Base-by-base conservation (phyloP, 2,329 filamentous ascomycete species). In the Arachnomyces sp. region DNA sequence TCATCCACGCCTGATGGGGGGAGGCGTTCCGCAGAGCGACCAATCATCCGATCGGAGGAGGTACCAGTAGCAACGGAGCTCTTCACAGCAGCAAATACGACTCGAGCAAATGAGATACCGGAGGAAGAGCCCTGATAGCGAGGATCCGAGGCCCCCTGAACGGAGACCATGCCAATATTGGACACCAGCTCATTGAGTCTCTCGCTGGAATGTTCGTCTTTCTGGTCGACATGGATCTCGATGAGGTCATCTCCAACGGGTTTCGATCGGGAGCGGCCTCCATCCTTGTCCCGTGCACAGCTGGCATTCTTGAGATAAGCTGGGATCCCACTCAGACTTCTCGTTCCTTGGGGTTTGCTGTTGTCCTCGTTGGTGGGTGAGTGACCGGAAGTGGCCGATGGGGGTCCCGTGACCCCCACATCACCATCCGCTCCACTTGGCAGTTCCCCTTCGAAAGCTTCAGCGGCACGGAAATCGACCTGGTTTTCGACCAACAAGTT, bases 71-170 rank as follows among this genome's bases (percentile, higher is more conserved):
- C 69, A 4, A 78, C 71, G 1, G 83, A 84, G 52, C 79, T 81
- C 60, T 94, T 92, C 34, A 96, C 87, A 1, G 90, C 90, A 7
- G 90, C 88, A 58, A 94, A 92, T 8, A 96, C 90, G 9, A 96
- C 87, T 42, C 87, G 77, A 4, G 90, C 89, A 66, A 96, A 96
- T 0, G 89, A 94, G 37, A 96, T 92, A 12, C 89, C 90, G 2
- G 87, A 89, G 1, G 86, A 83, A 0, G 87, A 87, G 12, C 87
- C 87, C 12, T 93, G 71, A 54, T 88, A 88, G 46, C 86, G 77
- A 2, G 84, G 81, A 59, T 92, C 86, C 3, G 84, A 82, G 3
- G 79, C 76, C 36, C 81, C 84, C 56, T 86, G 82, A 16, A 88
- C 82, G 16, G 84, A 85, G 14, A 85, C 78, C 75, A 85, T 83